Evolutionary conservation across 108 stramenopile genomes (phyloP).

Genomic region (Cyclotella baltica): DNA sequence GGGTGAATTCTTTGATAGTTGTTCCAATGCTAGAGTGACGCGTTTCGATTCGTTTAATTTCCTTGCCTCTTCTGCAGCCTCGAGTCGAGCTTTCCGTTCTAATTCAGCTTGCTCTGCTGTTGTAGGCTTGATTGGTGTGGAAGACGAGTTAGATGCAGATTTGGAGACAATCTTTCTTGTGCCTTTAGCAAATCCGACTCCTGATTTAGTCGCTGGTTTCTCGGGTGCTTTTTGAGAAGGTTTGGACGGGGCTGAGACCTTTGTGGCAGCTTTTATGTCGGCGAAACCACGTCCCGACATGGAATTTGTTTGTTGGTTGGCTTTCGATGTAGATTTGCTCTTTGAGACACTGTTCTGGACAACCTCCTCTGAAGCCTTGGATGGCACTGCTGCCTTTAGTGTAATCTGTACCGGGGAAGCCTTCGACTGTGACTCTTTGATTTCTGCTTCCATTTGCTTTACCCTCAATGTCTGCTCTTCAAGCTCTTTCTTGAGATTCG

Average conservation of each 20-base stretch:
- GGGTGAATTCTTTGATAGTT: background rate
- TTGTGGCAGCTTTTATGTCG: background rate
- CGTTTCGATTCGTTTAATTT: slow-evolving; percentile 7
- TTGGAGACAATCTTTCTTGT: background rate
- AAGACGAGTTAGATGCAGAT: background rate
- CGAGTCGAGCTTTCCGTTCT: slow-evolving; percentile 5
- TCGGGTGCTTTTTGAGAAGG: background rate
- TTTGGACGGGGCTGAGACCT: background rate
- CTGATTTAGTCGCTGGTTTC: background rate
- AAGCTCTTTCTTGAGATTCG: slow-evolving; percentile 21
- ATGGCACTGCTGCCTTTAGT: background rate
- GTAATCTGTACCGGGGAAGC: background rate
- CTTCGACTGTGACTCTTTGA: background rate
- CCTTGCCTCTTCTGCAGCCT: slow-evolving; percentile 10
- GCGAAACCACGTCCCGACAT: background rate
- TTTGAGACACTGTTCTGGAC: background rate
- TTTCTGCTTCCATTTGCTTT: slow-evolving; percentile 8
- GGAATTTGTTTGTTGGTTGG: background rate
- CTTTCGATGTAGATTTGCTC: background rate
- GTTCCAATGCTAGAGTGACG: background rate
- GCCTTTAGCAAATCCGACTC: background rate
- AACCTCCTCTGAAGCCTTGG: background rate
- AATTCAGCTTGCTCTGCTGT: slow-evolving; percentile 19
- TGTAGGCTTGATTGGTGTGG: background rate
- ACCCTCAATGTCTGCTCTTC: slow-evolving; percentile 1